Evolutionary conservation across 2,329 filamentous ascomycete genomes (phyloP), one percentile per base, ranked within the genome.

Genomic region (Alternaria tenuissima): DNA sequence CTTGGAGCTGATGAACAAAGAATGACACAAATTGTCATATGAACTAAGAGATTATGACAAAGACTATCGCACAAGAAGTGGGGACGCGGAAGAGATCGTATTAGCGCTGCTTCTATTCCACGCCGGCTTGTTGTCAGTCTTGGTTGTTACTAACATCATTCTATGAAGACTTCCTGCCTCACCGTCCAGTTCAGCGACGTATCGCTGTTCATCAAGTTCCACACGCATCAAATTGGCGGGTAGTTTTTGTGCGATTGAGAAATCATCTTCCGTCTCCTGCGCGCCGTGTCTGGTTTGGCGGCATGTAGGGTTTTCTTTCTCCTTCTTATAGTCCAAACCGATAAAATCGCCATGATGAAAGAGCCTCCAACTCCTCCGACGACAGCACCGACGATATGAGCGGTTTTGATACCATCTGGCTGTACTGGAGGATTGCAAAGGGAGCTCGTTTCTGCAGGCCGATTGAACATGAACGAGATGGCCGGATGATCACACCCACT

Each of bases 41-140:
- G 0, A 24, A 24, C 24, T 24, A 7, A 24, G 1, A 1, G 2
- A 2, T 7, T 7, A 0, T 24, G 2, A 24, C 2, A 1, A 24
- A 24, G 6, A 24, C 2, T 2, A 24, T 24, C 7, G 0, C 2
- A 24, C 24, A 24, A 2, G 7, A 24, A 24, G 24, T 24, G 6
- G 7, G 2, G 24, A 24, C 2, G 0, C 24, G 7, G 7, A 24
- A 24, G 24, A 24, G 6, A 2, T 0, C 7, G 2, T 2, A 24
- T 24, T 2, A 24, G 24, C 24, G 24, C 7, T 24, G 6, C 22
- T 22, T 22, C 22, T 1, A 22, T 4, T 7, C 7, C 5, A 24
- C 24, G 24, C 24, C 1, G 24, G 24, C 24, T 24, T 24, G 2
- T 1, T 24, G 2, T 24, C 2, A 24, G 6, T 2, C 2, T 7